Evolutionary conservation across 2,329 filamentous ascomycete species (phyloP), one percentile per base, ranked within the genome.

Genomic region (Paraphoma chrysanthemicola): DNA sequence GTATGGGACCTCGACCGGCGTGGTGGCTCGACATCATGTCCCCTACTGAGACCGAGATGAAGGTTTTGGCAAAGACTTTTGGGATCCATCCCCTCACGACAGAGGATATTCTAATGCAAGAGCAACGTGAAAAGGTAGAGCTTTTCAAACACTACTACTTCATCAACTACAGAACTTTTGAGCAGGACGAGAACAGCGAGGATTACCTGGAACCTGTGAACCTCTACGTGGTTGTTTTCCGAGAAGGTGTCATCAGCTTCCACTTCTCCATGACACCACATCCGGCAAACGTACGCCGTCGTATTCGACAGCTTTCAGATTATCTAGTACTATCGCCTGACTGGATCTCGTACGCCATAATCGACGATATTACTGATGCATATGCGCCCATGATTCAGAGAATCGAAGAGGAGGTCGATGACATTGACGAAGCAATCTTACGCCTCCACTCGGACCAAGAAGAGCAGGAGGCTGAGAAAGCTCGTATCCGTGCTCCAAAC

Each of bases 61-160:
- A 93, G 73, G 88, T 95, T 8, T 85, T 99, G 41, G 88, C 92
- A 30, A 96, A 96, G 72, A 86, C 95, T 0, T 99, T 99, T 73
- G 92, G 93, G 14, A 97, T 99, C 57, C 95, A 99, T 78, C 93
- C 95, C 0, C 81, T 99, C 56, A 99, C 95, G 0, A 90, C 92
- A 1, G 95, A 99, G 77, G 95, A 99, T 73, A 97, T 99, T 68
- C 90, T 98, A 85, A 89, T 97, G 81, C 92, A 98, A 75, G 95
- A 99, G 80, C 91, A 93, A 41, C 93, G 95, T 18, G 95, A 99
- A 73, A 99, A 99, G 79, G 95, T 99, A 0, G 95, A 99, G 76
- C 84, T 99, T 1, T 99, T 99, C 82, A 89, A 92, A 33, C 91
- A 96, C 74, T 99, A 99, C 80, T 99, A 99, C 77, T 97, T 99